These are phyloP conservation scores for Glycine tomentella DNA, from an alignment of 306 rosid species.

Conservation along the genomic window DNA sequence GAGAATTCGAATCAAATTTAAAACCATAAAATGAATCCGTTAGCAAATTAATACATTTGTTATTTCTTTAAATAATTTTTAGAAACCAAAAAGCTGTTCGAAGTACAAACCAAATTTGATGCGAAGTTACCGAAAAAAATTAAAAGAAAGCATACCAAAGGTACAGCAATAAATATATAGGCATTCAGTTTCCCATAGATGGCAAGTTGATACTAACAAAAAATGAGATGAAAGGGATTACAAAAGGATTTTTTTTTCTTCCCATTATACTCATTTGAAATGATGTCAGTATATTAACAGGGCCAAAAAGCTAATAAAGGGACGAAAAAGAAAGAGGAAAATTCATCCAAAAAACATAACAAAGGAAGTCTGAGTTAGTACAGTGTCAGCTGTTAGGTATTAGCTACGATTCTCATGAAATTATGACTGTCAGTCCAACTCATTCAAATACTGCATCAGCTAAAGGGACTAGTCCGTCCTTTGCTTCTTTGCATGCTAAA, in stretches of 20 bases:
- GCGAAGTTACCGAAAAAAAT: background rate
- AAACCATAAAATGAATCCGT: background rate
- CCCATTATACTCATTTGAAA: slow-evolving; percentile 63
- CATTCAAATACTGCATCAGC: slow-evolving; percentile 35
- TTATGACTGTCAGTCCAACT: slow-evolving; percentile 61
- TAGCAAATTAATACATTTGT: background rate
- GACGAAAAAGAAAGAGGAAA: slow-evolving; percentile 25
- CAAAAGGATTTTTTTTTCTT: slow-evolving; percentile 34
- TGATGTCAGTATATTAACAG: slow-evolving; percentile 61
- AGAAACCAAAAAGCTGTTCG: background rate
- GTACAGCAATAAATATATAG: background rate
- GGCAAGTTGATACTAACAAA: slow-evolving; percentile 26
- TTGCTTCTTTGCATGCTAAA: slow-evolving; percentile 23
- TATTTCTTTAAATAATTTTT: background rate
- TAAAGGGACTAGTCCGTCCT: slow-evolving; percentile 17
- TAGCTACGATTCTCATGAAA: slow-evolving; percentile 48
- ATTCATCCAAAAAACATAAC: slow-evolving; percentile 31
- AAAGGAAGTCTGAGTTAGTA: slow-evolving; percentile 64
- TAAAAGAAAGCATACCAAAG: background rate
- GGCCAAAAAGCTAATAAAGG: slow-evolving; percentile 46
- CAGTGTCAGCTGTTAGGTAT: slow-evolving; percentile 56
- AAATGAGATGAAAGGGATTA: slow-evolving; percentile 44
- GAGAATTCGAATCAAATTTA: background rate
- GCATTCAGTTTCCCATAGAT: slow-evolving; percentile 46
- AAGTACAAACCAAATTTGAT: background rate